Base-by-base conservation (phyloP, 1,284 basidiomycete genomes). In the Afroboletus lepidellus region DNA sequence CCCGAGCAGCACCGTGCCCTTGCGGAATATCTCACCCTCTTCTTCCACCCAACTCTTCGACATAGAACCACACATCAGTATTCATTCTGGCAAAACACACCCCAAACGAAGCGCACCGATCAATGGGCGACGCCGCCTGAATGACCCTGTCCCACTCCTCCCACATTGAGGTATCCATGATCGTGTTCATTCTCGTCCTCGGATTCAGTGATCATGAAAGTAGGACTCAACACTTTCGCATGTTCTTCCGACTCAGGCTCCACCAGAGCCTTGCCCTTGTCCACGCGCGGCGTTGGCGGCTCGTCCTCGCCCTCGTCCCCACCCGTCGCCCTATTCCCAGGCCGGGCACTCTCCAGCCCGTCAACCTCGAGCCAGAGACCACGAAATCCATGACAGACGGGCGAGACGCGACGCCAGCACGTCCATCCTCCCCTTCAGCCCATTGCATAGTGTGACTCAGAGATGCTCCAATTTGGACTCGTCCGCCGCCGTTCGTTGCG, bases 1-100 rank as follows among this genome's bases (percentile, higher is more conserved):
- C 0, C 88, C 86, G 11, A 96, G 75, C 12, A 92, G 76, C 2
- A 85, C 85, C 1, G 79, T 80, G 0, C 94, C 93, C 66, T 94
- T 94, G 46, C 94, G 77, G 74, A 98, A 98, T 29, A 97, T 87
- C 69, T 97, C 94, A 1, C 90, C 92, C 63, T 93, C 92, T 63
- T 94, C 92, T 58, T 85, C 88, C 0, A 94, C 87, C 86, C 89
- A 90, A 48, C 76, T 84, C 59, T 81, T 78, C 36, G 86, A 90
- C 48, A 87, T 88, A 33, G 11, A 27, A n/a, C n/a, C n/a, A n/a
- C 18, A 16, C 16, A 11, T 46, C 24, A 21, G 20, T 25, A 30
- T 21, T 5, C n/a, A 24, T 4, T 7, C 2, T 15, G 12, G 23
- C 13, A 33, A 34, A 32, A 11, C 25, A 9, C n/a, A n/a, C n/a